These are phyloP conservation scores for Cicer cuneatum DNA, from an alignment of 306 rosid species.

Conservation along the genomic window DNA sequence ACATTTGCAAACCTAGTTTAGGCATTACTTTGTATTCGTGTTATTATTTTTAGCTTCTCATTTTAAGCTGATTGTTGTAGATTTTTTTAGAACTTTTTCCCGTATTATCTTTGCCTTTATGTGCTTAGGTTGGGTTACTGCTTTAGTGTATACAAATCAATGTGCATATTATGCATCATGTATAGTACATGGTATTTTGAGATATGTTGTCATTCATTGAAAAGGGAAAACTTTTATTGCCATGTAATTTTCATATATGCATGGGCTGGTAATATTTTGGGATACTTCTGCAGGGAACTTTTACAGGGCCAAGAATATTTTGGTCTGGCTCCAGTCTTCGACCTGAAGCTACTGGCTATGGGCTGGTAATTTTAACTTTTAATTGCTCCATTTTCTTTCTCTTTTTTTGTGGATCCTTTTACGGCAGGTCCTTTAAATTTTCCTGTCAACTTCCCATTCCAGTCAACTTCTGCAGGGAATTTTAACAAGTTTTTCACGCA, in stretches of 20 bases:
- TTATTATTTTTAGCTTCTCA: neutral
- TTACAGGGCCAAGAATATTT: conserved; percentile 97
- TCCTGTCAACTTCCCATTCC: conserved; percentile 32
- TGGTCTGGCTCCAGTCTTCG: conserved; percentile 99
- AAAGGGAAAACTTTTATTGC: conserved; percentile 21
- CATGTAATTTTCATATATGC: conserved; percentile 50
- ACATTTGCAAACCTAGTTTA: conserved; percentile 6
- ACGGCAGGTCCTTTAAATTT: conserved; percentile 5
- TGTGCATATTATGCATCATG: conserved; percentile 14
- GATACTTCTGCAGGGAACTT: conserved; percentile 93
- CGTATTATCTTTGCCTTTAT: neutral
- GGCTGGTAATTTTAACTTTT: conserved; percentile 76
- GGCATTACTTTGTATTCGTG: conserved; percentile 17
- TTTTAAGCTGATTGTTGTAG: conserved; percentile 13
- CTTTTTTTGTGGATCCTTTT: neutral
- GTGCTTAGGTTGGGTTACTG: conserved; percentile 9
- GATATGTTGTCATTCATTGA: conserved; percentile 31
- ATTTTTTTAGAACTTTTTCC: neutral
- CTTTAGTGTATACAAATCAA: conserved; percentile 18
- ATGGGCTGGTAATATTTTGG: too few species aligned
- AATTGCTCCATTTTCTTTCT: conserved; percentile 17
- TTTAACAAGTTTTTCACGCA: conserved; percentile 44
- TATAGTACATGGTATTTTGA: conserved; percentile 16
- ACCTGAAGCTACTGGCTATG: conserved; percentile 99
- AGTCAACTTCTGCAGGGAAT: too few species aligned